phyloP scores from a whole-genome alignment of 371 early-diverging fungal species.

The Mortierella sp. region DNA sequence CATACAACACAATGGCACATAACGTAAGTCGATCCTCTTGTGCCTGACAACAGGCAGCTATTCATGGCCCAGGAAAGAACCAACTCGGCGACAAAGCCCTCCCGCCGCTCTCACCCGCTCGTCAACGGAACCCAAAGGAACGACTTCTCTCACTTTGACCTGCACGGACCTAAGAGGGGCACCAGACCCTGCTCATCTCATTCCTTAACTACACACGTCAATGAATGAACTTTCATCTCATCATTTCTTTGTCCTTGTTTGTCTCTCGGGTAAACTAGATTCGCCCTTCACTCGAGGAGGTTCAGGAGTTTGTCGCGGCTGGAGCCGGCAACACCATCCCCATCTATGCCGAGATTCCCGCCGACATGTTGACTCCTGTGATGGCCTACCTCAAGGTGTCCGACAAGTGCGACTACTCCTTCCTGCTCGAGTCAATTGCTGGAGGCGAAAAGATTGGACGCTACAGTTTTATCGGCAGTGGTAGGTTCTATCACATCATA shows the following conservation, averaged over 20 bases:
- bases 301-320: conserved; percentile 67
- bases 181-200: not conserved
- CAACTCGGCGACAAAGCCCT: not conserved
- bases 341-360: conserved; percentile 86
- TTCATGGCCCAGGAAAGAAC: not conserved
- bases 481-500: conserved; percentile 62
- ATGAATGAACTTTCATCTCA: not conserved
- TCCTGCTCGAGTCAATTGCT: conserved; percentile 95
- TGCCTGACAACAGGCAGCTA: not conserved
- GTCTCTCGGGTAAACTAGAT: conserved; percentile 14
- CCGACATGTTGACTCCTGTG: conserved; percentile 97
- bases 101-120: not conserved
- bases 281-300: conserved; percentile 81
- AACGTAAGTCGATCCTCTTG: conserved; percentile 8
- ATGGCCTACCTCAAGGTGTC: conserved; percentile 93
- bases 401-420: conserved; percentile 84
- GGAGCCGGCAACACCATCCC: conserved; percentile 89
- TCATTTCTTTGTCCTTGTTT: too few relatives aligned
- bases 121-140: not conserved
- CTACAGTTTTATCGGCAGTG: conserved; percentile 94
- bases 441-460: conserved; percentile 96
- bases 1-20: conserved; percentile 8
- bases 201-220: not conserved
- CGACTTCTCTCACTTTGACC: not conserved
- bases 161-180: conserved; percentile 4